These are phyloP conservation scores for Aspergillus nomiae DNA, from an alignment of 2,329 filamentous ascomycete species.

Conservation along the genomic window DNA sequence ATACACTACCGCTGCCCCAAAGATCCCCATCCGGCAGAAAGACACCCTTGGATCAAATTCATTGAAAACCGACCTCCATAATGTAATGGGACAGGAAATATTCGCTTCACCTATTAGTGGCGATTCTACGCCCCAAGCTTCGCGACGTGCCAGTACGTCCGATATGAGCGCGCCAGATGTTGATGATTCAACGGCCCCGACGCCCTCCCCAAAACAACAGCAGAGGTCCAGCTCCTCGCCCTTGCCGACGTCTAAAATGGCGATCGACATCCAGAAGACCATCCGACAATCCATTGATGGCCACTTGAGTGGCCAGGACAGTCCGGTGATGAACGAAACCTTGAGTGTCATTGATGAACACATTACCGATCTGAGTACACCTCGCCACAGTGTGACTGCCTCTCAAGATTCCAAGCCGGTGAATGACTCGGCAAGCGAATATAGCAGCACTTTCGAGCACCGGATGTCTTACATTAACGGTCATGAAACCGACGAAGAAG, in stretches of 20 bases:
- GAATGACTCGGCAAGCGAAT: slow-evolving; percentile 85
- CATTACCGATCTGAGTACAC: slow-evolving; percentile 79
- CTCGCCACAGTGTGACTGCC: slow-evolving; percentile 54
- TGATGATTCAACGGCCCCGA: slow-evolving; percentile 19
- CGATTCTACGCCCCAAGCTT: slow-evolving; percentile 44
- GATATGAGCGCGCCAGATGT: slow-evolving; percentile 29
- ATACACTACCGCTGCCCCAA: slow-evolving; percentile 29
- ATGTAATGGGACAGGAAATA: slow-evolving; percentile 18
- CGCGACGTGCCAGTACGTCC: slow-evolving; percentile 38
- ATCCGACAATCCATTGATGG: slow-evolving; percentile 51
- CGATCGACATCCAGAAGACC: slow-evolving; percentile 45
- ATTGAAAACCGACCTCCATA: slow-evolving; percentile 13
- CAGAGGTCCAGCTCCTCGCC: slow-evolving; percentile 40
- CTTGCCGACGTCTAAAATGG: slow-evolving; percentile 36
- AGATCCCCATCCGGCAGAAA: slow-evolving; percentile 24
- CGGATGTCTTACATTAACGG: slow-evolving; percentile 90
- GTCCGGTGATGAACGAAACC: slow-evolving; percentile 89
- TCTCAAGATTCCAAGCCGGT: slow-evolving; percentile 55
- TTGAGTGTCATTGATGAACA: slow-evolving; percentile 96
- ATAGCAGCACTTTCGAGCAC: slow-evolving; percentile 75
- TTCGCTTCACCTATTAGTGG: slow-evolving; percentile 32
- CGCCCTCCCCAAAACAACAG: slow-evolving; percentile 26
- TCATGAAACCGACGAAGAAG: slow-evolving; percentile 93
- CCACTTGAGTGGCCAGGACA: slow-evolving; percentile 58
- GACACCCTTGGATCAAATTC: slow-evolving; percentile 18